phyloP scores from a whole-genome alignment of 148 eudicot genomes.

The Diospyros lotus region DNA sequence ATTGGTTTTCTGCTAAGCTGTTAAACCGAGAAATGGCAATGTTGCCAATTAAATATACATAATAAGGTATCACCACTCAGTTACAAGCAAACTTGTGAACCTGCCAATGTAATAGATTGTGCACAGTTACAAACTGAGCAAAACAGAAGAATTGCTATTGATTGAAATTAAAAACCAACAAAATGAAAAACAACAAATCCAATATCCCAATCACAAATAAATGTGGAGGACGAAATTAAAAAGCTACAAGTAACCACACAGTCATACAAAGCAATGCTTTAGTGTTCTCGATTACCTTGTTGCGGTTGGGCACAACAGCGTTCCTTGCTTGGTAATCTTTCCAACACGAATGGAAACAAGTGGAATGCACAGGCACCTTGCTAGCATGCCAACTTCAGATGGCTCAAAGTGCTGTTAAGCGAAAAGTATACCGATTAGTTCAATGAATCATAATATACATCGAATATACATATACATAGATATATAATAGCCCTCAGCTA shows the following conservation, averaged over 20 bases:
- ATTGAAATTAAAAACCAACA: no score
- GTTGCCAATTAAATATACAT: no score
- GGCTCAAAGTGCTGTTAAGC: constrained; percentile 76
- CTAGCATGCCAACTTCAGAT: constrained; percentile 80
- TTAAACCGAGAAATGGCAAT: no score
- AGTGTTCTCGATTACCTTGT: constrained; percentile 43
- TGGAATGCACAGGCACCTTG: constrained; percentile 90
- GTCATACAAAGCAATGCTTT: not conserved
- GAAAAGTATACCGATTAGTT: not conserved
- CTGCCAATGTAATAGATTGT: no score
- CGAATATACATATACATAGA: no score
- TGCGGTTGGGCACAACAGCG: constrained; percentile 59
- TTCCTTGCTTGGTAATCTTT: constrained; percentile 76
- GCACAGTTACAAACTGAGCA: no score
- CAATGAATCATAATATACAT: constrained; percentile 2
- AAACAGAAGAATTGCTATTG: no score
- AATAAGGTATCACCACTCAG: no score
- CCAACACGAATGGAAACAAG: constrained; percentile 89
- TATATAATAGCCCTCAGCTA: no score
- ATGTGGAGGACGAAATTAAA: no score
- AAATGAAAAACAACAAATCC: not conserved
- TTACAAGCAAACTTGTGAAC: no score
- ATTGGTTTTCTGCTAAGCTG: no score
- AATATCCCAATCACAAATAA: not conserved
- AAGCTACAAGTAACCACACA: not conserved